Evolutionary conservation across 2,329 filamentous ascomycete species (phyloP).

Genomic region (Gaeumannomyces sp.): DNA sequence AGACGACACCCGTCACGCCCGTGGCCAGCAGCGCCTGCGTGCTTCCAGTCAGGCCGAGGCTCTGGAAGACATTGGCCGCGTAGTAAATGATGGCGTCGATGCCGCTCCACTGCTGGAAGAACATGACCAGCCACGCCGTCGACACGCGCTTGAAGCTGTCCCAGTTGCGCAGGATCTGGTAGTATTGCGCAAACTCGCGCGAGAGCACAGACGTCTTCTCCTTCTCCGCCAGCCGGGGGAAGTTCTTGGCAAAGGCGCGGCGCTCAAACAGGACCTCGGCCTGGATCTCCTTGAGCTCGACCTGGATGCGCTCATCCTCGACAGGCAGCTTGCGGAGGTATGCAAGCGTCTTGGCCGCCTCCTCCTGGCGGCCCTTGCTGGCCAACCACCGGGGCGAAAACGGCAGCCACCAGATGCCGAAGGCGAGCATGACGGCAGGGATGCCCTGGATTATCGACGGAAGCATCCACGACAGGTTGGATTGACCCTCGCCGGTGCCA

Average conservation of each 20-base stretch:
- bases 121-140: conserved; percentile 30
- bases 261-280: conserved; percentile 37
- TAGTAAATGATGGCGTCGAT: conserved; percentile 36
- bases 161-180: conserved; percentile 37
- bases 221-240: conserved; percentile 36
- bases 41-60: conserved; percentile 54
- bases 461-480: conserved; percentile 37
- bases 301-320: conserved; percentile 30
- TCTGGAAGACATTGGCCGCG: conserved; percentile 52
- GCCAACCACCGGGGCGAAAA: conserved; percentile 44
- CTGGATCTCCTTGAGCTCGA: conserved; percentile 42
- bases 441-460: conserved; percentile 40
- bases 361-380: conserved; percentile 23
- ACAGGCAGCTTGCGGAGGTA: conserved; percentile 24
- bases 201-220: conserved; percentile 23
- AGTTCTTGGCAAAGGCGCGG: conserved; percentile 34
- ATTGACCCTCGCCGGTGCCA: conserved; percentile 35
- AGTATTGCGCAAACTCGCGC: conserved; percentile 42
- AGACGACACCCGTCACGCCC: conserved; percentile 55
- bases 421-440: conserved; percentile 27
- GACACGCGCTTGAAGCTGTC: conserved; percentile 43
- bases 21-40: conserved; percentile 55
- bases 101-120: conserved; percentile 34
- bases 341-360: conserved; percentile 18
- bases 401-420: conserved; percentile 37